Percentiles rank a stretch among this genome's conserved stretches.
Conservation (phyloP, 2,329 filamentous ascomycete species). For the Arthrinium phaeospermum region DNA sequence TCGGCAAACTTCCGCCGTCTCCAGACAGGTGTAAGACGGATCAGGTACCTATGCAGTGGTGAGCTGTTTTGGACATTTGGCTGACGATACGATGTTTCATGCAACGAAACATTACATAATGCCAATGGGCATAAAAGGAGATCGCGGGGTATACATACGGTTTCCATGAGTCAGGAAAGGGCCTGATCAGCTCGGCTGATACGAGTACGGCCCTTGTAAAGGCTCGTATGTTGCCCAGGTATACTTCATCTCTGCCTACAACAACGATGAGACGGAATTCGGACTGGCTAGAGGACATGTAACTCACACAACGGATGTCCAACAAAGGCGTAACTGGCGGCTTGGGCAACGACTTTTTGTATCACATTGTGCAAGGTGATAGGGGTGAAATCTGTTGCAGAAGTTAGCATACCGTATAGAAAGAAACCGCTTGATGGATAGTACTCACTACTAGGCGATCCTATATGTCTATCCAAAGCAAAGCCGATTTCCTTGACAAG, state of each 20-base stretch:
- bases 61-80: background rate
- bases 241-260: slow-evolving; percentile 7
- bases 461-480: slow-evolving; percentile 7
- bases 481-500: slow-evolving; percentile 8
- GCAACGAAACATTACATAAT: no score
- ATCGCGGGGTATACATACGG: background rate
- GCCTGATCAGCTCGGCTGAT: slow-evolving; percentile 4
- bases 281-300: background rate
- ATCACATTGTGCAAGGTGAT: background rate
- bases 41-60: background rate
- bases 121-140: background rate
- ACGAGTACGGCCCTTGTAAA: slow-evolving; percentile 10
- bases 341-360: slow-evolving; percentile 8
- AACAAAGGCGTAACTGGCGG: slow-evolving; percentile 9
- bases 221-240: slow-evolving; percentile 14
- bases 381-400: background rate
- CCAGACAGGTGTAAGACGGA: slow-evolving; percentile 19
- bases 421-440: no score
- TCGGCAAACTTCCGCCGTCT: slow-evolving; percentile 11
- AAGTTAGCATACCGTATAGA: background rate
- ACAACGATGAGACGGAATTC: background rate
- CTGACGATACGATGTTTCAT: background rate
- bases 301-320: slow-evolving; percentile 17
- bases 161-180: slow-evolving; percentile 11
- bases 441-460: background rate